Percentiles rank a stretch among this genome's conserved stretches.
Evolutionary conservation across 371 early-diverging fungal genomes (phyloP).

Genomic region (Mortierella sp.): DNA sequence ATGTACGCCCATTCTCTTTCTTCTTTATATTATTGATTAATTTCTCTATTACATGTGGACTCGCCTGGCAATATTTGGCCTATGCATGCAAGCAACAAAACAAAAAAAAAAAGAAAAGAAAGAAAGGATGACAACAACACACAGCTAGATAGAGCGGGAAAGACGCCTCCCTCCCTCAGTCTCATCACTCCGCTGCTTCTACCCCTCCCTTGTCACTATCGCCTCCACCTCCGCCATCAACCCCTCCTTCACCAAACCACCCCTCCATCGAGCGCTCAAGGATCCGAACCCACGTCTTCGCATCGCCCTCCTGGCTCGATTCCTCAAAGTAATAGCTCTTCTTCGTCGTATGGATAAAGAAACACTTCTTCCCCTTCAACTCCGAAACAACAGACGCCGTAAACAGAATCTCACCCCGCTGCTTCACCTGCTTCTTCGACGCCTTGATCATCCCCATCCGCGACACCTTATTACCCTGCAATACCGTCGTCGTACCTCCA

Average conservation of each 20-base stretch:
- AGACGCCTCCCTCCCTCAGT: too few species aligned
- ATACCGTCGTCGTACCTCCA: not conserved
- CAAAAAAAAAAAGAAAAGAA: too few species aligned
- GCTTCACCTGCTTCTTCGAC: constrained; percentile 29
- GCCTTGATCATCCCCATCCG: constrained; percentile 27
- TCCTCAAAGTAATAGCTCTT: constrained; percentile 57
- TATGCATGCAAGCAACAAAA: too few species aligned
- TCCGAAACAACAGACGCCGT: constrained; percentile 64
- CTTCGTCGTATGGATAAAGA: constrained; percentile 69
- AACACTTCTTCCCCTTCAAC: constrained; percentile 69
- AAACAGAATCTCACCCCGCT: constrained; percentile 73
- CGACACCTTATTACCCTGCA: not conserved
- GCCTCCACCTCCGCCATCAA: not conserved
- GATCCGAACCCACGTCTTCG: constrained; percentile 40
- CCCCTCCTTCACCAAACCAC: constrained; percentile 32
- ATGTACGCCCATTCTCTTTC: too few species aligned
- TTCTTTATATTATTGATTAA: too few species aligned
- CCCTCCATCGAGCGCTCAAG: constrained; percentile 39
- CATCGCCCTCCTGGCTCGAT: constrained; percentile 34
- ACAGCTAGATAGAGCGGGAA: too few species aligned
- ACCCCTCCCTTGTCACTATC: not conserved
- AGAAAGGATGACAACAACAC: too few species aligned
- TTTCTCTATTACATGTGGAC: too few species aligned
- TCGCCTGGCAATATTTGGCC: too few species aligned
- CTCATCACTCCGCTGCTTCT: not conserved